Evolutionary conservation across 352 stramenopile species (phyloP), one percentile per base, ranked within the genome.

Genomic region (Pythium oligandrum): DNA sequence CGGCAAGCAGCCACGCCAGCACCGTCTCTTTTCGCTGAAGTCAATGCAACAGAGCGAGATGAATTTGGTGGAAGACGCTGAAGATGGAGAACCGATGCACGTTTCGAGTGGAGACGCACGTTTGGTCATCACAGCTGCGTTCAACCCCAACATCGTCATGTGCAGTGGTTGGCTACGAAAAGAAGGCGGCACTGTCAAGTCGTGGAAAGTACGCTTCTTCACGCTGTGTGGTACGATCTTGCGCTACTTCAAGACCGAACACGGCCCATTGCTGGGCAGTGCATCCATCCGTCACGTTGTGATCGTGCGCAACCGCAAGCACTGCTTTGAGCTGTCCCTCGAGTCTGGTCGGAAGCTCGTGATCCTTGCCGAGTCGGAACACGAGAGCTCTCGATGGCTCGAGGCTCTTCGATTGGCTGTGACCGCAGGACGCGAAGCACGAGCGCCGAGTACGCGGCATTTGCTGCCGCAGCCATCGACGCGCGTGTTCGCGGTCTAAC

Each of bases 221-320:
- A 90, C 77, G 1, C 63, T 93, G 9, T 79, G 86, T 34, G 78
- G 80, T 5, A 73, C 78, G 40, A 81, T 71, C n/a, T 58, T 93
- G 51, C 85, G 78, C 46, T 93, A 93, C 63, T 93, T 87, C 51
- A 88, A 91, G 61, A 93, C 79, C 43, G 80, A 88, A 60, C 85
- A 84, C 33, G 83, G 81, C 0, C 70, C 78, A 3, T 61, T 90
- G 8, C 58, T 92, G 43, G 70, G 74, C 39, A 86, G 68, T 55
- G 70, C 83, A 35, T 83, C 73, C 9, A 75, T 91, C 9, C 86
- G 80, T 12, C 75, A 90, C 52, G 79, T 93, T 4, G 65, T 83
- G 32, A 73, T 81, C 0, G 55, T 88, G 47, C 75, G 73, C 34
- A 77, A 70, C 11, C 88, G 76, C 65, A 75, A 77, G 57, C 63